Percentiles rank a stretch among this genome's conserved stretches.
phyloP scores from a whole-genome alignment of 2,329 filamentous ascomycete genomes.

The Aspergillus neotritici region DNA sequence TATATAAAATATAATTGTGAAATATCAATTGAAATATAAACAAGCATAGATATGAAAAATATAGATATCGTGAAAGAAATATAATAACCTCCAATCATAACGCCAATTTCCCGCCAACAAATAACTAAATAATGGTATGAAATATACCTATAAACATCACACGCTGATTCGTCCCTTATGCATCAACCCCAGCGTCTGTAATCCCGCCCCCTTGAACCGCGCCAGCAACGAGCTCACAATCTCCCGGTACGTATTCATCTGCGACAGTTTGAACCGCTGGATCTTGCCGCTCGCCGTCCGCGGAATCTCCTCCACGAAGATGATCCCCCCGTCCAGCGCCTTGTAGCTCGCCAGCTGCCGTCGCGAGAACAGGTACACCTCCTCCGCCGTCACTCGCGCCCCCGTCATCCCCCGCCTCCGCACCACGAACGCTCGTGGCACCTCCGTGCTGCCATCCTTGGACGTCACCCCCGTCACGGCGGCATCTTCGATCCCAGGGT shows the following conservation, averaged over 20 bases:
- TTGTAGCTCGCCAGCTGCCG: conserved; percentile 46
- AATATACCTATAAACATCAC: neutral
- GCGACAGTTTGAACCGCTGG: conserved; percentile 36
- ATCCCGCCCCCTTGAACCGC: conserved; percentile 19
- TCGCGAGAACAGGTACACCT: conserved; percentile 41
- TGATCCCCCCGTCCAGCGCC: conserved; percentile 42
- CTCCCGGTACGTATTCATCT: conserved; percentile 37
- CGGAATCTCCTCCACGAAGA: conserved; percentile 47
- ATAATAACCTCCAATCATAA: too few species aligned
- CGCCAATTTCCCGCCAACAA: neutral
- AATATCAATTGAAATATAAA: too few species aligned
- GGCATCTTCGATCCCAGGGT: conserved; percentile 41
- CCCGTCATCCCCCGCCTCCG: conserved; percentile 18
- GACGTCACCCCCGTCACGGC: conserved; percentile 43
- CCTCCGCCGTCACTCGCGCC: conserved; percentile 30
- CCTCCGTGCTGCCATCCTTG: conserved; percentile 29
- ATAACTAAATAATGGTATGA: conserved; percentile 1
- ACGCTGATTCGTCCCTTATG: conserved; percentile 20
- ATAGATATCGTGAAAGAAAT: too few species aligned
- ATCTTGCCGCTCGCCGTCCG: conserved; percentile 49
- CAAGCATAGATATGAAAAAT: too few species aligned
- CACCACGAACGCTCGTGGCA: conserved; percentile 46
- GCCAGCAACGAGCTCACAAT: conserved; percentile 30
- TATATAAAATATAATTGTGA: too few species aligned
- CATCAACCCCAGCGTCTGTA: conserved; percentile 19